Evolutionary conservation across 2,329 filamentous ascomycete species (phyloP).

Genomic region (Ramularia endophylla): DNA sequence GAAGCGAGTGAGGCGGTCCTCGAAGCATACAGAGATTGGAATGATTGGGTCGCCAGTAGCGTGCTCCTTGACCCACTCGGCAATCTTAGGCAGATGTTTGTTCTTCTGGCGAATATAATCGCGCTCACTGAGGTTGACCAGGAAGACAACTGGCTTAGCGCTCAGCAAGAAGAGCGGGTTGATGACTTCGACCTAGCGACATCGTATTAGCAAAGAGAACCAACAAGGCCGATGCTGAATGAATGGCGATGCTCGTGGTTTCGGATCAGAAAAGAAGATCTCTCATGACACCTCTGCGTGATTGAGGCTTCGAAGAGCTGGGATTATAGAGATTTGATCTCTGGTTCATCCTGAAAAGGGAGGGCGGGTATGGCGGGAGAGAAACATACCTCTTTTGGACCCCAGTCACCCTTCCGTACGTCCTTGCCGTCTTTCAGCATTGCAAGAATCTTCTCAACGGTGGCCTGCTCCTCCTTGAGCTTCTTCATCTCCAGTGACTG

Average conservation of each 20-base stretch:
- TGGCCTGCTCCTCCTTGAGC: conserved; percentile 87
- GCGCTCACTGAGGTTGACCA: conserved; percentile 94
- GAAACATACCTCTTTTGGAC: conserved; percentile 82
- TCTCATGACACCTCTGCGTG: conserved; percentile 84
- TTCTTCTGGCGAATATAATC: conserved; percentile 99
- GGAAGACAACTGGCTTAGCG: conserved; percentile 93
- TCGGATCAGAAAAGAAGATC: conserved; percentile 52
- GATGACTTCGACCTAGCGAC: conserved; percentile 82
- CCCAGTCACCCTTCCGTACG: conserved; percentile 84
- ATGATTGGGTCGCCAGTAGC: conserved; percentile 84
- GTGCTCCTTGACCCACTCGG: conserved; percentile 91
- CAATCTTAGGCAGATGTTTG: conserved; percentile 92
- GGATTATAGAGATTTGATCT: conserved; percentile 95
- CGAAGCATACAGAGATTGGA: conserved; percentile 85
- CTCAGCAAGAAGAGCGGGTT: conserved; percentile 93
- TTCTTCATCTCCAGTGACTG: conserved; percentile 98
- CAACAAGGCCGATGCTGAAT: not conserved
- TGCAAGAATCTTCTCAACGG: conserved; percentile 80
- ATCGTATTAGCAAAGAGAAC: conserved; percentile 3
- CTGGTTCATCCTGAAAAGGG: conserved; percentile 90
- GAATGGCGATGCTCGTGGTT: not conserved
- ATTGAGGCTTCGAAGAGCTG: conserved; percentile 98
- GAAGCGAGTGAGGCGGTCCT: conserved; percentile 82
- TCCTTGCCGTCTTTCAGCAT: conserved; percentile 86
- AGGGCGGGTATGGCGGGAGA: conserved; percentile 20